phyloP scores from a whole-genome alignment of 1,139 yeast species.

The Wickerhamiella infanticola region DNA sequence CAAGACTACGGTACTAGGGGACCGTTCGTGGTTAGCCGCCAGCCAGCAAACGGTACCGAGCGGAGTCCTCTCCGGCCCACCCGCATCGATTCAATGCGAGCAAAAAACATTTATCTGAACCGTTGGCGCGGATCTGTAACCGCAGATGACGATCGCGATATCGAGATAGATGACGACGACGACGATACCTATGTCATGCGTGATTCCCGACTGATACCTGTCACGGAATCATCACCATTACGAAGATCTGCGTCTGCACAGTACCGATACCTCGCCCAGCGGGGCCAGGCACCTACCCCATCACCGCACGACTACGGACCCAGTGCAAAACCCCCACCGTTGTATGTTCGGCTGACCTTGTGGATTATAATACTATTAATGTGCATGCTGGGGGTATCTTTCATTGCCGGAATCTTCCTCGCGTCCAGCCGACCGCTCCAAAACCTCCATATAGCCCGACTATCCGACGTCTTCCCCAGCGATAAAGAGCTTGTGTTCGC shows the following conservation, averaged over 20 bases:
- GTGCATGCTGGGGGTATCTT: constrained; percentile 36
- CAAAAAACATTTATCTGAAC: constrained; percentile 18
- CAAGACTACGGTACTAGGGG: neutral
- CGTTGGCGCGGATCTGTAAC: constrained; percentile 16
- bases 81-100: constrained; percentile 23
- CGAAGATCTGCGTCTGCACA: constrained; percentile 8
- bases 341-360: constrained; percentile 18
- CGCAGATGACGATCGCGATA: constrained; percentile 16
- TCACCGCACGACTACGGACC: constrained; percentile 24
- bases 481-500: constrained; percentile 77
- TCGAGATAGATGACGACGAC: constrained; percentile 18
- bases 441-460: constrained; percentile 40
- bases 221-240: constrained; percentile 20
- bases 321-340: constrained; percentile 13
- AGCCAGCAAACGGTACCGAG: neutral
- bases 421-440: constrained; percentile 81
- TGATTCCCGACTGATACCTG: constrained; percentile 7
- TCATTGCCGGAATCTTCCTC: constrained; percentile 63
- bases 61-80: neutral
- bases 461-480: constrained; percentile 62
- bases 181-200: constrained; percentile 11
- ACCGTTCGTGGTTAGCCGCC: neutral
- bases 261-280: constrained; percentile 4
- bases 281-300: constrained; percentile 3
- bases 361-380: constrained; percentile 19